phyloP scores from a whole-genome alignment of 805 yeast species.

The Starmerella scarabaei region DNA sequence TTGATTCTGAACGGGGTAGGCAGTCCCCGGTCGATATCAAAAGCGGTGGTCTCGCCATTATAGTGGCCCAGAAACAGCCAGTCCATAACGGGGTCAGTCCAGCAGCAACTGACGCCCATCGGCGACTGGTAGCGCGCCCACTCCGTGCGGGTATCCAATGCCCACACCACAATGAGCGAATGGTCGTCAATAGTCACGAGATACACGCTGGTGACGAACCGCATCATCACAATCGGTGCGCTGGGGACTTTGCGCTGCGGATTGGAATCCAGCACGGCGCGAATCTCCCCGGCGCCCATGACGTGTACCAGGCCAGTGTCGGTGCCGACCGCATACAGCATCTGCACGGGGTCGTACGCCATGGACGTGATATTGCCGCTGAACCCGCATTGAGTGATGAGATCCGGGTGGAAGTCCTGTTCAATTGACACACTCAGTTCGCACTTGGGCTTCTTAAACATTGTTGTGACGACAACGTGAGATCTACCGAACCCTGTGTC shows the following conservation, averaged over 20 bases:
- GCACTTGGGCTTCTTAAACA: constrained; percentile 18
- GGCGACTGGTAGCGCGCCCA: constrained; percentile 51
- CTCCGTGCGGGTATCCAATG: constrained; percentile 49
- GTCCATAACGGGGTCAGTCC: constrained; percentile 75
- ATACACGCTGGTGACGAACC: constrained; percentile 70
- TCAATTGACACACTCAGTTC: constrained; percentile 22
- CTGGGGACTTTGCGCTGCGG: constrained; percentile 26
- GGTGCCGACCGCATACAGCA: constrained; percentile 71
- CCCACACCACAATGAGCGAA: constrained; percentile 52
- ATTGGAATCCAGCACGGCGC: constrained; percentile 43
- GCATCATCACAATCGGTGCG: constrained; percentile 36
- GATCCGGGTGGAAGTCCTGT: constrained; percentile 22
- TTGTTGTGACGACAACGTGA: neutral
- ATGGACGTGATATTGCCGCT: constrained; percentile 51
- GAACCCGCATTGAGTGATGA: constrained; percentile 40
- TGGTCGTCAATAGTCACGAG: constrained; percentile 56
- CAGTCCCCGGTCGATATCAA: constrained; percentile 67
- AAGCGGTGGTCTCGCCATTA: constrained; percentile 60
- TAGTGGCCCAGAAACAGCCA: constrained; percentile 71
- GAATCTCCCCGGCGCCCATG: constrained; percentile 77
- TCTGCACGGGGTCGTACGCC: constrained; percentile 81
- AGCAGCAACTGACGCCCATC: constrained; percentile 54
- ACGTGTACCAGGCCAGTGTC: constrained; percentile 57
- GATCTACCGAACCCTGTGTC: too few relatives aligned
- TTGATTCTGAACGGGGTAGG: constrained; percentile 54